Conservation (phyloP, 2,329 filamentous ascomycete genomes). For the Trichoderma simmonsii region DNA sequence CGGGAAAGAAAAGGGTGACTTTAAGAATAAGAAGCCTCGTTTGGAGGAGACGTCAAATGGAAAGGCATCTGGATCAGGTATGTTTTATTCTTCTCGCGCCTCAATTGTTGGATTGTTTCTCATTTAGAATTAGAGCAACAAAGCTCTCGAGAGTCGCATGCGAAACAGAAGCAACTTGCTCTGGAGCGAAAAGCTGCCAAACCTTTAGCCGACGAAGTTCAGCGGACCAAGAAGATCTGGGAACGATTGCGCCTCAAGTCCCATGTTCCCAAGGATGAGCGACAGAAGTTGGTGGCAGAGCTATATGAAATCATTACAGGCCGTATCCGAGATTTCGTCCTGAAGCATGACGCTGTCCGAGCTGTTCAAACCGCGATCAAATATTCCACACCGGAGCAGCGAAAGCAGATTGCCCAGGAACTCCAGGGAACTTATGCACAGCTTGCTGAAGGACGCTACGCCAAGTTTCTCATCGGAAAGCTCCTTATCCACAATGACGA, state of each 20-base stretch:
- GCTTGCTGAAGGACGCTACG: slow-evolving; percentile 91
- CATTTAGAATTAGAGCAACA: slow-evolving; percentile 38
- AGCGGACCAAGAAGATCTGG: slow-evolving; percentile 94
- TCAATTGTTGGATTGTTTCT: not conserved
- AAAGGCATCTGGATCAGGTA: slow-evolving; percentile 44
- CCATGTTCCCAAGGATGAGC: slow-evolving; percentile 84
- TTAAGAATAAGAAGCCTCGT: slow-evolving; percentile 51
- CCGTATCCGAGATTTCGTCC: slow-evolving; percentile 88
- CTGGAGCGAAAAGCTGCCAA: slow-evolving; percentile 90
- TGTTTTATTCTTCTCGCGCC: slow-evolving; percentile 23
- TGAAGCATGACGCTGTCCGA: slow-evolving; percentile 97
- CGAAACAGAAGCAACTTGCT: slow-evolving; percentile 84
- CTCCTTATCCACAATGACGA: slow-evolving; percentile 87
- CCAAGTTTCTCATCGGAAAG: slow-evolving; percentile 96
- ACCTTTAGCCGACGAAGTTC: slow-evolving; percentile 85
- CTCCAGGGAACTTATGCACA: slow-evolving; percentile 79
- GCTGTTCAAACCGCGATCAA: slow-evolving; percentile 97
- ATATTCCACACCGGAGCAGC: slow-evolving; percentile 82
- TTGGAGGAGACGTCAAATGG: slow-evolving; percentile 24
- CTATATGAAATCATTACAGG: slow-evolving; percentile 89
- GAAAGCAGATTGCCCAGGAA: slow-evolving; percentile 81
- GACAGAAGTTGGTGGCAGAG: slow-evolving; percentile 81
- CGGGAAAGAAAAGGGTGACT: slow-evolving; percentile 42
- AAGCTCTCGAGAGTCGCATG: slow-evolving; percentile 81
- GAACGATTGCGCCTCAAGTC: slow-evolving; percentile 90